Evolutionary conservation across 2,329 filamentous ascomycete genomes (phyloP), one percentile per base, ranked within the genome.

Genomic region (Pyricularia pennisetigena): DNA sequence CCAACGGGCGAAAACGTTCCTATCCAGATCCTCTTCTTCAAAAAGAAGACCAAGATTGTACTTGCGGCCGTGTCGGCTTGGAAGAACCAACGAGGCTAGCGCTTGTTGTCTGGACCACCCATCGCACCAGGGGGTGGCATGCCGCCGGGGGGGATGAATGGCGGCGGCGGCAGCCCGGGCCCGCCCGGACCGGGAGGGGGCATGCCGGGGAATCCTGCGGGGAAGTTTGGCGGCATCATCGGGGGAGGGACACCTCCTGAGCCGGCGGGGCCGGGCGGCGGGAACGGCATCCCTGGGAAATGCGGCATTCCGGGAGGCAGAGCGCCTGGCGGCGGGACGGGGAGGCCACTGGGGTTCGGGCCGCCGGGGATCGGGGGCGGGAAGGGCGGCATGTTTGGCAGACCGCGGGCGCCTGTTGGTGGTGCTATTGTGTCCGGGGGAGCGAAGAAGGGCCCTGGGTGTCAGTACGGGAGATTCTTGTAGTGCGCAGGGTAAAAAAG

Each of bases 281-380:
- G 79, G 70, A 83, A 79, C 24, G 59, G 59, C 66, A 67, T 63
- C 5, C 66, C 66, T 9, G 66, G 82, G 73, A 86, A 85, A 7
- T 85, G 83, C 59, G 83, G 82, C 69, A 83, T 70, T 26, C 74
- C 71, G 64, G 74, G 74, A 12, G 69, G 74, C 73, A 68, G 72
- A 32, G 72, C 72, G 68, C 68, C 76, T 68, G 68, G 81, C 8
- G 83, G 83, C 4, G 84, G 84, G 70, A 87, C 84, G 20, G 83
- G 83, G 23, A 83, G 80, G 67, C 81, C 72, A 24, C 73, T 71
- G 0, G 73, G 80, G 65, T 82, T 82, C 24, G 72, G 70, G 66
- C 74, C 77, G 29, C 70, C 72, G 32, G 72, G 69, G 64, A 63
- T 67, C 32, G 64, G 69, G 64, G 61, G 66, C 29, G 64, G 73